Evolutionary conservation across 2,329 filamentous ascomycete species (phyloP), one percentile per base, ranked within the genome.

Genomic region (Orbilia brochopaga): DNA sequence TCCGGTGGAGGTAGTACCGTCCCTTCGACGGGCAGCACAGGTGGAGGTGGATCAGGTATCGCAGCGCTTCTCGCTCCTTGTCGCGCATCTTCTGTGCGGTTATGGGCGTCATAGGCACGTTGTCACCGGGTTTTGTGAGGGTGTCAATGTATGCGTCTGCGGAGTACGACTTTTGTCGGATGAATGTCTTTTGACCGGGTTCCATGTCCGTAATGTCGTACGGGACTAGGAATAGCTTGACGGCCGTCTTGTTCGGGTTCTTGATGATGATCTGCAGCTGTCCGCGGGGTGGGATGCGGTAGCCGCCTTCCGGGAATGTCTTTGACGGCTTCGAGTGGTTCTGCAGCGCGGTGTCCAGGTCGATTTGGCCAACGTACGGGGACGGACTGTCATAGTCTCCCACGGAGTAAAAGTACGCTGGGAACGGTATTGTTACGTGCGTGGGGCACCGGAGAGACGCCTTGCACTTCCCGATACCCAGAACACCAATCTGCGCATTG

Each of bases 211-310:
- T 85, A 0, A 99, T 83, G 78, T 97, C 92, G 76, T 97, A 99
- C 0, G 93, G 94, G 1, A 99, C 87, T 23, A 97, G 83, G 76
- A 97, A 97, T 0, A 99, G 83, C 79, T 99, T 97, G 61, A 97
- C 93, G 0, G 94, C 94, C 2, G 94, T 97, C 78, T 97, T 97
- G 81, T 97, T 96, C 15, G 92, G 93, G 77, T 97, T 99, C 79
- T 97, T 97, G 79, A 99, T 91, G 73, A 99, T 89, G 74, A 99
- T 96, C 77, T 99, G 94, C 13, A 99, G 83, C 79, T 97, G 94
- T 0, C 94, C 94, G 79, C 92, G 90, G 77, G 94, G 88, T 0
- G 94, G 94, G 59, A 99, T 96, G 48, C 94, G 88, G 79, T 97
- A 99, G 77, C 90, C 91, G 37, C 94, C 93, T 6, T 92, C 91